Percentiles rank a stretch among this genome's conserved stretches.
Evolutionary conservation across 1,284 basidiomycete genomes (phyloP).

Genomic region (Cutaneotrichosporon sp.): DNA sequence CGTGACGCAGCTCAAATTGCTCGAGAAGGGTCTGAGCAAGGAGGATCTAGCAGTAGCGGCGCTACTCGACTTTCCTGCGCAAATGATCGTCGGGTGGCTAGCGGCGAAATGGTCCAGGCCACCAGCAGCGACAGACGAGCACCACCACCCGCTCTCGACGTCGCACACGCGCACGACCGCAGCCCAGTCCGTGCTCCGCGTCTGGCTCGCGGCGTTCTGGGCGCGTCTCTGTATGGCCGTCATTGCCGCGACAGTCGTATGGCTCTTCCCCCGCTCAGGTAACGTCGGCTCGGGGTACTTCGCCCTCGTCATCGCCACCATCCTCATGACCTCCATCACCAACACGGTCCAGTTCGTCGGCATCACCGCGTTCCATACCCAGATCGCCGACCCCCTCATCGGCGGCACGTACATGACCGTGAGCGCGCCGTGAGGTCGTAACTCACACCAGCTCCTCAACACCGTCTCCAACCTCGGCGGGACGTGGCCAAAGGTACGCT

Average conservation of each 20-base stretch:
- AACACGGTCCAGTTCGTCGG: conserved; percentile 96
- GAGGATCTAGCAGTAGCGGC: conserved; percentile 94
- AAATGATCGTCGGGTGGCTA: conserved; percentile 93
- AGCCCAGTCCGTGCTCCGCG: conserved; percentile 66
- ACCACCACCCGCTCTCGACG: conserved; percentile 28
- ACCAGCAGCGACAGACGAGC: conserved; percentile 5
- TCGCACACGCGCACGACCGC: conserved; percentile 9
- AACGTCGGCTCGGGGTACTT: conserved; percentile 62
- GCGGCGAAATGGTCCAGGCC: conserved; percentile 81
- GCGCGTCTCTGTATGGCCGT: conserved; percentile 68
- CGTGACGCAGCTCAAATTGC: conserved; percentile 85
- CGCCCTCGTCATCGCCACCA: conserved; percentile 67
- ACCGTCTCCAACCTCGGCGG: conserved; percentile 97
- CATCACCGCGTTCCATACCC: conserved; percentile 95
- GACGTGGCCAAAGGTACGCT: conserved; percentile 68
- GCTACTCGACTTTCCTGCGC: conserved; percentile 96
- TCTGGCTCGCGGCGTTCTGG: conserved; percentile 91
- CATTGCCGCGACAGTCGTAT: conserved; percentile 72
- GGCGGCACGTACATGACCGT: conserved; percentile 99
- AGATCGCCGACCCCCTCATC: conserved; percentile 92
- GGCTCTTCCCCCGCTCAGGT: conserved; percentile 63
- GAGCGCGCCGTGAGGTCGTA: conserved; percentile 32
- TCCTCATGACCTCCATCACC: conserved; percentile 77
- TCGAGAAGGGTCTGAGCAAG: conserved; percentile 91
- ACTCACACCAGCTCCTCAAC: conserved; percentile 66